A percentile compares a stretch with the other conserved stretches of the same genome.
Conservation (phyloP, 164 flowering plant species). For the Tetracentron sinense region DNA sequence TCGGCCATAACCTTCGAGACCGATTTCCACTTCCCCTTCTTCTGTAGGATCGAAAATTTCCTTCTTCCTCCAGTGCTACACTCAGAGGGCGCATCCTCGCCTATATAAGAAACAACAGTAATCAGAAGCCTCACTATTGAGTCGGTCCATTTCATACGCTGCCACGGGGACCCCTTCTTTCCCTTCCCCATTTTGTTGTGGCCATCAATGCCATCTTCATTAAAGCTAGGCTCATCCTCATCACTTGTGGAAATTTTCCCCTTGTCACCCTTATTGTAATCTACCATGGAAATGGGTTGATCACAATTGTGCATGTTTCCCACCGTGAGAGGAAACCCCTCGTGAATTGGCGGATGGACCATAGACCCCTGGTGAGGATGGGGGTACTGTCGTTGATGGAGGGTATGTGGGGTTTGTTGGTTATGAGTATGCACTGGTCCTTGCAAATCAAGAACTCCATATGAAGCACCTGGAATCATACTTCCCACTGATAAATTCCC, state of each 20-base stretch:
- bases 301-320: neutral
- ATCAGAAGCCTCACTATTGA: constrained; percentile 28
- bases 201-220: constrained; percentile 18
- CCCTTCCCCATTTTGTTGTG: constrained; percentile 10
- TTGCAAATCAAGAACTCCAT: constrained; percentile 7
- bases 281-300: constrained; percentile 8
- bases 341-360: neutral
- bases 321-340: neutral
- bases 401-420: neutral
- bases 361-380: neutral
- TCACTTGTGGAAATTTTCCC: constrained; percentile 25
- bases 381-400: neutral
- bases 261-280: constrained; percentile 15
- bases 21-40: constrained; percentile 45
- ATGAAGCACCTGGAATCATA: constrained; percentile 3
- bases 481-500: constrained; percentile 3
- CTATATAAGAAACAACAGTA: constrained; percentile 34
- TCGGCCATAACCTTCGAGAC: constrained; percentile 41
- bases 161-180: constrained; percentile 30
- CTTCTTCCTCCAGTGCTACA: constrained; percentile 16
- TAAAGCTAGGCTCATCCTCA: constrained; percentile 28
- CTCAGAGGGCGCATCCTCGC: constrained; percentile 26
- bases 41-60: constrained; percentile 25
- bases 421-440: constrained; percentile 7
- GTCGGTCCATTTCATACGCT: constrained; percentile 37